Base-by-base conservation (phyloP, 2,329 filamentous ascomycete species). In the Talaromyces sp. region DNA sequence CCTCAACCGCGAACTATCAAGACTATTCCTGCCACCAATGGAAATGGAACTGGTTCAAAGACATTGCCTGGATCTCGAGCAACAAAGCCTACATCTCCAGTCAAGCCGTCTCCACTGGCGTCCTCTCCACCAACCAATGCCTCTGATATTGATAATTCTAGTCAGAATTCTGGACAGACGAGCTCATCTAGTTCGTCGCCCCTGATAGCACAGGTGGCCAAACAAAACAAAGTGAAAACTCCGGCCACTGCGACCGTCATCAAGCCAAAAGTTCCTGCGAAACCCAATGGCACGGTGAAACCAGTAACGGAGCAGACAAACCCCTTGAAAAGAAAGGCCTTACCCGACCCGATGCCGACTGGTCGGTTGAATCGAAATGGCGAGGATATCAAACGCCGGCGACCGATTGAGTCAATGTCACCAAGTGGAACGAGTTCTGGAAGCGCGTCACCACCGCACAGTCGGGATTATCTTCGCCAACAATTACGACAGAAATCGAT, bases 121-220 rank as follows among this genome's bases (percentile, higher is more conserved):
- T 85, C 85, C 7, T 87, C 86, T 2, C 85, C 85, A 25, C 86
- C 86, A 6, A 82, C 86, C 67, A 87, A 86, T 72, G 84, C 84
- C 33, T 87, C 86, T 22, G 85, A 88, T 71, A 77, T 84, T 63
- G 79, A 85, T 67, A 77, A 82, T 70, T 77, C 78, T 68, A 74
- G 68, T 59, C 75, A 76, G 47, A 77, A 78, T 54, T 78, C 78
- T 25, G 78, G 72, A 62, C 77, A 79, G 19, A 79, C 77, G 49
- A 74, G 78, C 54, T 78, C 79, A 4, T 81, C 80, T 17, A 80
- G 79, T 50, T 81, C 80, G 11, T 82, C 81, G 13, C 80, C 81
- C 35, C 71, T 80, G 6, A 79, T 80, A 57, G 71, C 76, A 6
- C 79, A 80, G 43, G 66, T 77, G 10, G 69, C 77, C 25, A 74